Evolutionary conservation across 1,284 basidiomycete genomes (phyloP).

Genomic region (Phylloporus gajari): DNA sequence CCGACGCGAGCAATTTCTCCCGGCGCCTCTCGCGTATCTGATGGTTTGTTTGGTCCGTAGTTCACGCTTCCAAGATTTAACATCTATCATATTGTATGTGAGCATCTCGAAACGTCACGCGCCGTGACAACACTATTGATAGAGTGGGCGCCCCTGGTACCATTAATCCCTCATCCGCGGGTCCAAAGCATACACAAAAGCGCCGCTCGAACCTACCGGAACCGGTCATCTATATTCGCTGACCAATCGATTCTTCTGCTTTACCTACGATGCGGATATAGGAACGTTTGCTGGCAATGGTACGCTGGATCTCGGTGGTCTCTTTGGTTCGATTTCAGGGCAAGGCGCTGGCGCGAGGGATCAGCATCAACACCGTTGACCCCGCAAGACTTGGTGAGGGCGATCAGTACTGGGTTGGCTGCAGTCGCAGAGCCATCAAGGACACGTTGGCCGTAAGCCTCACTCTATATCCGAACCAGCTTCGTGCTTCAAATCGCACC

Average conservation of each 20-base stretch:
- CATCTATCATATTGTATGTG: no score
- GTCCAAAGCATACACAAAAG: slow-evolving; percentile 6
- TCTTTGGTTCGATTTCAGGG: background rate
- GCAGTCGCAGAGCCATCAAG: slow-evolving; percentile 19
- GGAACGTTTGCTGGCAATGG: background rate
- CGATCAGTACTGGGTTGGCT: slow-evolving; percentile 36
- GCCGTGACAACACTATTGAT: no score
- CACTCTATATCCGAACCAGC: background rate
- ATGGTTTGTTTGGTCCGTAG: no score
- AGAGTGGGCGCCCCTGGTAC: slow-evolving; percentile 29
- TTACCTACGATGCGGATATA: slow-evolving; percentile 18
- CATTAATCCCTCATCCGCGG: slow-evolving; percentile 37
- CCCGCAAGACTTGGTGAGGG: slow-evolving; percentile 31
- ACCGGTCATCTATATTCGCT: slow-evolving; percentile 44
- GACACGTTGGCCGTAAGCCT: background rate
- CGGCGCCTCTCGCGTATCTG: no score
- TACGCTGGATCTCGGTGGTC: background rate
- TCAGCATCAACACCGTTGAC: slow-evolving; percentile 22
- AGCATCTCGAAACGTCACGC: no score
- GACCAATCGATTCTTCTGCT: slow-evolving; percentile 36
- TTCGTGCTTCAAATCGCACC: background rate
- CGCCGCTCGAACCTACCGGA: slow-evolving; percentile 31
- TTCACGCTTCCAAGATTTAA: no score
- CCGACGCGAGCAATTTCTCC: no score
- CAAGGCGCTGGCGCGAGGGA: background rate